A percentile compares a stretch with the other conserved stretches of the same genome.
These are phyloP conservation scores for Phytophthora pistaciae DNA, from an alignment of 352 stramenopile species.

Conservation along the genomic window DNA sequence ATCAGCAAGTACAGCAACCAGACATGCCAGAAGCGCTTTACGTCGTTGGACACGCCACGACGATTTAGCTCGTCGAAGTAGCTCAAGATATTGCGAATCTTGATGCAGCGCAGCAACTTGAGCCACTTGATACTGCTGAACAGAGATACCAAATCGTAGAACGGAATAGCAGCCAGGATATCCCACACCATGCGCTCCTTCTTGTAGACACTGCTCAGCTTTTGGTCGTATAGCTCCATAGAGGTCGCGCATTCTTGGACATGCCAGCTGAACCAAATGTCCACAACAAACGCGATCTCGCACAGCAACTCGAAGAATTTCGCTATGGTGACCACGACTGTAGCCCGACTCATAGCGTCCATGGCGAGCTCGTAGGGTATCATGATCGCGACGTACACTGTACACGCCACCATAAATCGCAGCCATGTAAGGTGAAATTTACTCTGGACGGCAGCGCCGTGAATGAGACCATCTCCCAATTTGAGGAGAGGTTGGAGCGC, in stretches of 20 bases:
- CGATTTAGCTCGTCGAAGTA: constrained; percentile 65
- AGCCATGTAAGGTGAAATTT: constrained; percentile 50
- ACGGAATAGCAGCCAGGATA: constrained; percentile 37
- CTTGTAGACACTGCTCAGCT: constrained; percentile 35
- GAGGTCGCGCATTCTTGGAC: constrained; percentile 36
- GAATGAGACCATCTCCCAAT: constrained; percentile 5
- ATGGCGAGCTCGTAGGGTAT: constrained; percentile 54
- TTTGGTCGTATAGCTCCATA: constrained; percentile 62
- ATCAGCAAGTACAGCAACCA: constrained; percentile 53
- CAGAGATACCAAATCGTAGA: constrained; percentile 42
- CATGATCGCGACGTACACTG: constrained; percentile 46
- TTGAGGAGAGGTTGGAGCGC: background rate
- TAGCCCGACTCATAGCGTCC: constrained; percentile 33
- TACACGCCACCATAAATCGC: constrained; percentile 29
- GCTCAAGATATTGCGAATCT: constrained; percentile 48
- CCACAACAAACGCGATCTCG: constrained; percentile 49
- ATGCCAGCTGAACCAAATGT: constrained; percentile 56
- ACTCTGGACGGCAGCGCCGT: constrained; percentile 47
- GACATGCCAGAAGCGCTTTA: constrained; percentile 50
- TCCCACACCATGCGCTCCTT: constrained; percentile 52
- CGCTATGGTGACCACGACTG: constrained; percentile 1
- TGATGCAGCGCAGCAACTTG: constrained; percentile 46
- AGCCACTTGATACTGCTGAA: constrained; percentile 32
- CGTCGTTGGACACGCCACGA: constrained; percentile 50
- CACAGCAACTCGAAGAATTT: constrained; percentile 36